Percentiles rank a stretch among this genome's conserved stretches.
Evolutionary conservation across 2,329 filamentous ascomycete species (phyloP).

Genomic region (Talaromyces sp.): DNA sequence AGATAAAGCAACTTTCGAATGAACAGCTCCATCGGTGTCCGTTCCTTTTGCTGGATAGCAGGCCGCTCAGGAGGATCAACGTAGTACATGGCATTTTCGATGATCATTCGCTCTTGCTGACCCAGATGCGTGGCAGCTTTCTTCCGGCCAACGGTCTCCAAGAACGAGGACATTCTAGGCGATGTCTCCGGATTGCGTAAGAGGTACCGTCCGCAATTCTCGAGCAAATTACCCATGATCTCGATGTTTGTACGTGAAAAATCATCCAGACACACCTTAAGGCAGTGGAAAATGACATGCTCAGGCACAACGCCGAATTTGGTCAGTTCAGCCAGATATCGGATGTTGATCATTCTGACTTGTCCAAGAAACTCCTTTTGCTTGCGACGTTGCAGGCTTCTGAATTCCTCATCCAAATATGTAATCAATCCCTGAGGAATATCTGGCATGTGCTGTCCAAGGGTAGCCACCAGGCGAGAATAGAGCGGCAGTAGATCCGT

Average conservation of each 20-base stretch:
- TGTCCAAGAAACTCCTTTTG: conserved; percentile 96
- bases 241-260: conserved; percentile 99
- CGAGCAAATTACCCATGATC: conserved; percentile 91
- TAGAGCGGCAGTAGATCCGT: conserved; percentile 88
- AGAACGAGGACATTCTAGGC: conserved; percentile 87
- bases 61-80: conserved; percentile 92
- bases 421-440: conserved; percentile 88
- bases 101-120: conserved; percentile 94
- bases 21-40: conserved; percentile 88
- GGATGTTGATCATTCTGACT: conserved; percentile 88
- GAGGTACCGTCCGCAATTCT: conserved; percentile 94
- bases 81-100: conserved; percentile 97
- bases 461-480: conserved; percentile 86
- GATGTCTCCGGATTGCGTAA: conserved; percentile 89
- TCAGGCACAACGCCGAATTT: conserved; percentile 98
- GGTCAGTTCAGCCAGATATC: conserved; percentile 95
- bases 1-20: conserved; percentile 89
- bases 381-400: conserved; percentile 92
- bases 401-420: conserved; percentile 93
- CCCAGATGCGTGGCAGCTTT: conserved; percentile 94
- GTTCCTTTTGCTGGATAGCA: conserved; percentile 94
- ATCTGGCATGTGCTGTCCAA: conserved; percentile 91
- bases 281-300: conserved; percentile 97
- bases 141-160: conserved; percentile 93
- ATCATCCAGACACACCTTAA: conserved; percentile 95